phyloP scores from a whole-genome alignment of 2,329 filamentous ascomycete genomes.

The Intubia oerlemansii region DNA sequence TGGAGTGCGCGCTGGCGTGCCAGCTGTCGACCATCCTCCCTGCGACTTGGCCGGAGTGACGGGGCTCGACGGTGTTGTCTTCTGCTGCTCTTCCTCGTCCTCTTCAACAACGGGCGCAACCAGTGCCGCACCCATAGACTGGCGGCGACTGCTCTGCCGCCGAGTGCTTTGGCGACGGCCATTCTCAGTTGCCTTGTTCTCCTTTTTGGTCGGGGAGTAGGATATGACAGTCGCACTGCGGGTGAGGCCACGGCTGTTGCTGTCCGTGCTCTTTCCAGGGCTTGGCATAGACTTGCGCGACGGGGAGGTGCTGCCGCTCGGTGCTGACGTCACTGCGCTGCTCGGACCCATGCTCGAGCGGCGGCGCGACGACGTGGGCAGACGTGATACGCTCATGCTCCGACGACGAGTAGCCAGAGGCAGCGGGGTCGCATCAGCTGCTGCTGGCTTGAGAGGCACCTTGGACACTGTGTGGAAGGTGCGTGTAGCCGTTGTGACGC shows the following conservation, averaged over 20 bases:
- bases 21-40: conserved; percentile 27
- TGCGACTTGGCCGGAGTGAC: conserved; percentile 27
- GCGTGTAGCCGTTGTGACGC: conserved; percentile 20
- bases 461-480: conserved; percentile 57
- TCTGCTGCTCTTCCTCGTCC: too few species aligned
- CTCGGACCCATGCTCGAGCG: conserved; percentile 4
- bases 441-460: conserved; percentile 50
- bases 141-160: conserved; percentile 8
- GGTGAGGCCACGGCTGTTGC: conserved; percentile 13
- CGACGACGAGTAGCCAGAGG: conserved; percentile 23
- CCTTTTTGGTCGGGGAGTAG: conserved; percentile 27
- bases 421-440: conserved; percentile 31
- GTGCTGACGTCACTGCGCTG: background rate
- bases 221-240: conserved; percentile 31
- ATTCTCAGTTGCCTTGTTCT: too few species aligned
- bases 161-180: conserved; percentile 4
- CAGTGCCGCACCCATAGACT: conserved; percentile 5
- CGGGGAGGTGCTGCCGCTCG: too few species aligned
- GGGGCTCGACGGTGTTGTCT: conserved; percentile 13
- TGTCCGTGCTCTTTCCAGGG: background rate
- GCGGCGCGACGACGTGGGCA: conserved; percentile 20
- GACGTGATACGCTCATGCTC: conserved; percentile 27
- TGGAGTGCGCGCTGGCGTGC: conserved; percentile 34
- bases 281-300: too few species aligned
- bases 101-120: conserved; percentile 1